These are phyloP conservation scores for Melampsora americana DNA, from an alignment of 1,284 basidiomycete genomes.

Conservation along the genomic window DNA sequence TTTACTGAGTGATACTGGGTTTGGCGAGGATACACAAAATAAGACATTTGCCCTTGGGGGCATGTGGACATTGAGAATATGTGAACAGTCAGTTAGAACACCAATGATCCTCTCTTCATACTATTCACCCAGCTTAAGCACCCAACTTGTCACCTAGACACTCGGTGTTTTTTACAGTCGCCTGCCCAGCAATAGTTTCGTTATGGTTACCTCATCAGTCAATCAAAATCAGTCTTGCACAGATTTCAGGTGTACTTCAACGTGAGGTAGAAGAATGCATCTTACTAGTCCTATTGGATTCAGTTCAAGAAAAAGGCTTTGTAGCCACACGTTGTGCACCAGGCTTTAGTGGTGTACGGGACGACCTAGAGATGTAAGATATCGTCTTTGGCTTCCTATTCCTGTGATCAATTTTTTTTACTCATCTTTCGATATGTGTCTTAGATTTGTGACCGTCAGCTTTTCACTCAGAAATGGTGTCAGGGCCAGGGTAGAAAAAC, in stretches of 20 bases:
- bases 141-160: slow-evolving; percentile 1
- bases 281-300: neutral
- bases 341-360: slow-evolving; percentile 8
- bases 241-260: slow-evolving; percentile 12
- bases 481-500: neutral
- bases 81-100: slow-evolving; percentile 14
- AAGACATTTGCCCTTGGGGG: slow-evolving; percentile 19
- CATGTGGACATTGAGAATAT: slow-evolving; percentile 6
- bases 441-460: slow-evolving; percentile 2
- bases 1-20: slow-evolving; percentile 5
- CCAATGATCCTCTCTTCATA: neutral
- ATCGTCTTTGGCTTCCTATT: neutral
- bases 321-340: neutral
- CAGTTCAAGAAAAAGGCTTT: neutral
- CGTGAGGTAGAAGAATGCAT: slow-evolving; percentile 24
- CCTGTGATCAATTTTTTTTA: neutral
- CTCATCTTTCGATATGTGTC: neutral
- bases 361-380: neutral
- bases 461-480: neutral
- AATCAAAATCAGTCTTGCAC: slow-evolving; percentile 10
- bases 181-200: slow-evolving; percentile 25
- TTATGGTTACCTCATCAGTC: slow-evolving; percentile 24
- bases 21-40: neutral
- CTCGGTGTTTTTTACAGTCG: slow-evolving; percentile 16
- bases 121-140: neutral